Percentiles rank a stretch among this genome's conserved stretches.
phyloP scores from a whole-genome alignment of 441 rosid genomes.

The Adansonia gregorii region DNA sequence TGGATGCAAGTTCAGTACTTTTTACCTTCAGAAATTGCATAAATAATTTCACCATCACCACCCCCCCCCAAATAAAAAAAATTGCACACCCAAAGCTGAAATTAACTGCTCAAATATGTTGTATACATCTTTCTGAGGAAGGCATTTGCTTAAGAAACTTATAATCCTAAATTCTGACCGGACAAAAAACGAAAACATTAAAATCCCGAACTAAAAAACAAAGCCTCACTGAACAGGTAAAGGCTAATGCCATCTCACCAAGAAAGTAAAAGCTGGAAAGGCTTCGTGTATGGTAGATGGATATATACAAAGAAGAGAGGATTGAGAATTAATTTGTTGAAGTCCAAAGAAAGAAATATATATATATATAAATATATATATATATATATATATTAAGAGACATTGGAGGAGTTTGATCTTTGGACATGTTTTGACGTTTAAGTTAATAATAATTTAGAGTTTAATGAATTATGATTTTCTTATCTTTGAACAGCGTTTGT shows the following conservation, averaged over 20 bases:
- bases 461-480: no score
- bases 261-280: neutral
- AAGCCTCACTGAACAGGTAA: neutral
- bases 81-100: neutral
- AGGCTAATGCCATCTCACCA: neutral
- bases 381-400: no score
- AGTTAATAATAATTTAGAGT: no score
- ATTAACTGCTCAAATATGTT: neutral
- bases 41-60: no score
- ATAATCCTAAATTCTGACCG: neutral
- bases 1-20: conserved; percentile 20
- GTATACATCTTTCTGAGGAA: conserved; percentile 4
- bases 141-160: conserved; percentile 4
- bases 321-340: neutral
- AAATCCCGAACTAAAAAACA: neutral
- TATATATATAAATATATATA: no score
- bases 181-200: no score
- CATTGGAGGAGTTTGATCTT: no score
- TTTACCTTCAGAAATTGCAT: no score
- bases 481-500: no score
- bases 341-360: no score
- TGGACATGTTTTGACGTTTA: no score
- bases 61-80: neutral
- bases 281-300: neutral
- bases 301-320: neutral